Evolutionary conservation across 192 early-diverging fungal genomes (phyloP).

Genomic region (Radiomyces spectabilis): DNA sequence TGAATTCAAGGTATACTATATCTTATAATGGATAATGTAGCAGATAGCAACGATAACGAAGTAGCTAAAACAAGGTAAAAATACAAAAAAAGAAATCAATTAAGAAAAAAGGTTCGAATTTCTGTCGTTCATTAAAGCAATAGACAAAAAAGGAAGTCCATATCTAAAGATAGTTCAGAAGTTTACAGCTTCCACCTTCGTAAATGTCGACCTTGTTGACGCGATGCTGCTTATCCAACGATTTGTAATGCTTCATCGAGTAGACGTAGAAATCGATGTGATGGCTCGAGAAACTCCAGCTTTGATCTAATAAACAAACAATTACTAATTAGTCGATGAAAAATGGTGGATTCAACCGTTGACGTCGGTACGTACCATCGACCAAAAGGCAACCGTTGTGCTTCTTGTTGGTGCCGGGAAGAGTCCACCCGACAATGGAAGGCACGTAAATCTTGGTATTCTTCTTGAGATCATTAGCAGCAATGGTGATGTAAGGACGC

Average conservation of each 20-base stretch:
- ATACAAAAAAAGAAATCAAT: not conserved
- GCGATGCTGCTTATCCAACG: constrained; percentile 15
- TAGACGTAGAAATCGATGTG: constrained; percentile 28
- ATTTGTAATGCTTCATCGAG: constrained; percentile 13
- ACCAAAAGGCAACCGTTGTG: constrained; percentile 31
- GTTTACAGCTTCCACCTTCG: constrained; percentile 26
- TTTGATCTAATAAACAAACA: constrained; percentile 10
- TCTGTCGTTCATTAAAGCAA: not conserved
- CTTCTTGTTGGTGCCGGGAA: constrained; percentile 16
- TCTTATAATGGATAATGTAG: no score
- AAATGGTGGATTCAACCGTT: no score
- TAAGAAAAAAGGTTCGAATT: not conserved
- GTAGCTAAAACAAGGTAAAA: no score
- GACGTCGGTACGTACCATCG: constrained; percentile 7
- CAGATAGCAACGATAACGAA: no score
- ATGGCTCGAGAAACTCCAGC: constrained; percentile 23
- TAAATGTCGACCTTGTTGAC: constrained; percentile 26
- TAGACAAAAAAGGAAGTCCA: not conserved
- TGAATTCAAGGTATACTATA: no score
- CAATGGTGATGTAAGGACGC: constrained; percentile 27
- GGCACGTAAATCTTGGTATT: constrained; percentile 28
- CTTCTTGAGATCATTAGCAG: constrained; percentile 24
- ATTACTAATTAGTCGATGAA: not conserved
- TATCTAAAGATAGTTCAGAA: constrained; percentile 21
- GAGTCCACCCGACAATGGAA: constrained; percentile 18